Conservation (phyloP, 306 rosid genomes). For the Prunus persica region Prunus_persica_NCBIv2 NC_034011.1:5793001-5793500, state of each 20-base stretch:
- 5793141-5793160: background rate
- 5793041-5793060: background rate
- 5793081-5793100: background rate
- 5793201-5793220: background rate
- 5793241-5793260: background rate
- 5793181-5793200: background rate
- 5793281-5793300: background rate
- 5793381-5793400: conserved; percentile 1
- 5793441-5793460: conserved; percentile 59
- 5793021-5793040: background rate
- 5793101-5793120: background rate
- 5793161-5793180: background rate
- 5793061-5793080: background rate
- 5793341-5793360: background rate
- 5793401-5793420: background rate
- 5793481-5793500: conserved; percentile 96
- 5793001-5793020: background rate
- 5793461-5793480: conserved; percentile 94
- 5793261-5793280: background rate
- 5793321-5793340: background rate
- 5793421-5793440: background rate
- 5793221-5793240: background rate
- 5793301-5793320: background rate
- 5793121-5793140: background rate
- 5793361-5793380: background rate